Conservation (phyloP, 371 early-diverging fungal genomes). For the Chytridium lagenaria region DNA sequence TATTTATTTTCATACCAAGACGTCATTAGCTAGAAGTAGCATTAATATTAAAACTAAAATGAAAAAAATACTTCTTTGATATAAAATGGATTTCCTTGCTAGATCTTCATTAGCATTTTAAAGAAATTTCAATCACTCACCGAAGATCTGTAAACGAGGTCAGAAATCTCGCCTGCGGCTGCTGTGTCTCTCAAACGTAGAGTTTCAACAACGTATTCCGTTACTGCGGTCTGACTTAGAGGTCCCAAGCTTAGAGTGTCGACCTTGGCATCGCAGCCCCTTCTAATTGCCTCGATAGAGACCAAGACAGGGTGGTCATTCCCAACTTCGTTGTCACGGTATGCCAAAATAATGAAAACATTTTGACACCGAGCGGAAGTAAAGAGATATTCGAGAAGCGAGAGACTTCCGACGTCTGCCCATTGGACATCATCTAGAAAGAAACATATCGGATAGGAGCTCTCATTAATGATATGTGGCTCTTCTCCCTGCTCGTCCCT, state of each 20-base stretch:
- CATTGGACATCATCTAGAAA: not conserved
- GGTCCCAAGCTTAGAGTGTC: not conserved
- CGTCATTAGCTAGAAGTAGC: not conserved
- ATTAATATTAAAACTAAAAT: not conserved
- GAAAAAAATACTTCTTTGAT: not conserved
- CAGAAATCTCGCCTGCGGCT: not conserved
- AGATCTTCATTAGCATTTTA: not conserved
- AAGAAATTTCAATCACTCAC: not conserved
- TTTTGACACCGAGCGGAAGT: not conserved
- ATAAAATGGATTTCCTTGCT: not conserved
- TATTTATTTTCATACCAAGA: not conserved
- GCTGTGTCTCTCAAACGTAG: not conserved
- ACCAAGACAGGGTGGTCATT: not conserved
- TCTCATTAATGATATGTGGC: not conserved
- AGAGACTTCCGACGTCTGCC: not conserved
- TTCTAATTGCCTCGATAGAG: not conserved
- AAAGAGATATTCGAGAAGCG: not conserved
- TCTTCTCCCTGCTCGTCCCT: too few species aligned
- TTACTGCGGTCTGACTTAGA: not conserved
- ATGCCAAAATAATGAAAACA: not conserved
- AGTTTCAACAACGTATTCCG: not conserved
- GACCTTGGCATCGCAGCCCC: not conserved
- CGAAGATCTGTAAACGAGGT: not conserved
- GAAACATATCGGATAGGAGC: not conserved
- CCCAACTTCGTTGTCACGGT: not conserved